Conservation (phyloP, 2,329 filamentous ascomycete genomes). For the Bipolaris victoriae region DNA sequence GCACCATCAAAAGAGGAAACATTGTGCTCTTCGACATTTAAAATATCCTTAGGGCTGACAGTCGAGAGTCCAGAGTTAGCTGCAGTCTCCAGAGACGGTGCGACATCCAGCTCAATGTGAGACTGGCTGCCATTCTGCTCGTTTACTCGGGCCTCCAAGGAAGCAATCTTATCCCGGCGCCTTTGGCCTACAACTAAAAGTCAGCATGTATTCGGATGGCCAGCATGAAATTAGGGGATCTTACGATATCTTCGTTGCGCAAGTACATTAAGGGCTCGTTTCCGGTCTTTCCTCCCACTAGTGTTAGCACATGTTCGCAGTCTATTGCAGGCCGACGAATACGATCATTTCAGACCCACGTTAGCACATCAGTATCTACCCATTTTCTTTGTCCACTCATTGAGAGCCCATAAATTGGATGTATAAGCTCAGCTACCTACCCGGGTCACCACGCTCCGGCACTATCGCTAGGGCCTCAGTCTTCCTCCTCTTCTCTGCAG, state of each 20-base stretch:
- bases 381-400: not conserved
- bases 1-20: not conserved
- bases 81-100: not conserved
- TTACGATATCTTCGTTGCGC: slow-evolving; percentile 11
- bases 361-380: not conserved
- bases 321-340: not conserved
- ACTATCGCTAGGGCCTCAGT: not conserved
- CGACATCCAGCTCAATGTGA: not conserved
- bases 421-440: not conserved
- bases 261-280: slow-evolving; percentile 4
- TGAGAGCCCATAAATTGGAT: not conserved
- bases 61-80: not conserved
- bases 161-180: not conserved
- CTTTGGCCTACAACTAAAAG: not conserved
- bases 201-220: not conserved
- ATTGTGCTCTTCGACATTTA: not conserved
- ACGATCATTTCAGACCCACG: not conserved
- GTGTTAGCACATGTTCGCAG: not conserved
- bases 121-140: not conserved
- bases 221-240: not conserved
- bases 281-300: not conserved
- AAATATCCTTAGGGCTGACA: not conserved
- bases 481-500: not conserved
- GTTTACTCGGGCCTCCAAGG: not conserved
- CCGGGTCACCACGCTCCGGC: not conserved